phyloP scores from a whole-genome alignment of 192 early-diverging fungal species.

The Pilaira anomala region DNA sequence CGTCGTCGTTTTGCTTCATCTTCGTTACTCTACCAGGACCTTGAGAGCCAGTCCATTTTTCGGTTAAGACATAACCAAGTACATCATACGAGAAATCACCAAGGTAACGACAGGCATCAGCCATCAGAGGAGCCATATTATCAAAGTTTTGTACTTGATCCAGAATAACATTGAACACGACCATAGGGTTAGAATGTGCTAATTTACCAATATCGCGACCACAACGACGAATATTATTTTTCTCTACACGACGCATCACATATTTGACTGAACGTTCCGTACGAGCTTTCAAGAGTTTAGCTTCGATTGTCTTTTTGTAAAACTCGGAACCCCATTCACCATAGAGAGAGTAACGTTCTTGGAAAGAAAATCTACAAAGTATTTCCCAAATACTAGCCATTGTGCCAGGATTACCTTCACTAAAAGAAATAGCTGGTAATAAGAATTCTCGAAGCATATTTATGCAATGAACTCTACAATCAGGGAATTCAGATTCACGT shows the following conservation, averaged over 20 bases:
- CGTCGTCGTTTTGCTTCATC: slow-evolving; percentile 59
- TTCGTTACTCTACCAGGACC: slow-evolving; percentile 39
- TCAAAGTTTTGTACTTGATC: slow-evolving; percentile 69
- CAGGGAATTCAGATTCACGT: slow-evolving; percentile 14
- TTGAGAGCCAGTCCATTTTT: slow-evolving; percentile 54
- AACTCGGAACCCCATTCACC: slow-evolving; percentile 73
- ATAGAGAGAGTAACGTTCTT: slow-evolving; percentile 66
- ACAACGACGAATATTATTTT: slow-evolving; percentile 69
- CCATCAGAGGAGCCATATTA: slow-evolving; percentile 70
- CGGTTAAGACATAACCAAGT: slow-evolving; percentile 63
- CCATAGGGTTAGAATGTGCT: slow-evolving; percentile 69
- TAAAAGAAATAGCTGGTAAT: slow-evolving; percentile 64
- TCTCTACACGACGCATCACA: slow-evolving; percentile 53
- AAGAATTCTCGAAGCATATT: slow-evolving; percentile 37
- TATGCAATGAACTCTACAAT: slow-evolving; percentile 7
- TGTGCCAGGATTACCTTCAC: slow-evolving; percentile 62
- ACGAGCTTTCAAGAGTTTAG: slow-evolving; percentile 43
- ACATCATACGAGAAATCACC: slow-evolving; percentile 75
- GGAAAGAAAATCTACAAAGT: slow-evolving; percentile 54
- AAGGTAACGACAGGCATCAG: slow-evolving; percentile 75
- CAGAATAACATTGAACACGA: slow-evolving; percentile 67
- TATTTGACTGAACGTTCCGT: slow-evolving; percentile 34
- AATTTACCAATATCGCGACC: slow-evolving; percentile 72
- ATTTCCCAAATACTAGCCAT: slow-evolving; percentile 64
- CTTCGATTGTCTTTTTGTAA: slow-evolving; percentile 52